A percentile compares a stretch with the other conserved stretches of the same genome.
Conservation (phyloP, 208 protist species). For the Acanthamoeba sp. region DNA sequence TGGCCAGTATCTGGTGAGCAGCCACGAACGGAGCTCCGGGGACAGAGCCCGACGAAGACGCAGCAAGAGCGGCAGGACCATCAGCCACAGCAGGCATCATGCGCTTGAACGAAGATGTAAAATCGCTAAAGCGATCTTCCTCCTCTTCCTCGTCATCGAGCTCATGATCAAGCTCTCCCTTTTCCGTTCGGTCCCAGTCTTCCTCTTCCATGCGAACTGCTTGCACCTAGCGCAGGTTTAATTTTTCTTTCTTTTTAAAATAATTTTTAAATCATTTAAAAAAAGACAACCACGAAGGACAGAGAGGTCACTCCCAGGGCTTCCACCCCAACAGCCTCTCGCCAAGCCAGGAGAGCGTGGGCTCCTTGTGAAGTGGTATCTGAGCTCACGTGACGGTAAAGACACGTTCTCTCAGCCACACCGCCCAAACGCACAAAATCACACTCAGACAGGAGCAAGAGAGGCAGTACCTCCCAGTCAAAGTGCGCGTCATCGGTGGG, state of each 20-base stretch:
- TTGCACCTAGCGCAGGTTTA: too few relatives aligned
- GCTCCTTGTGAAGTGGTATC: not conserved
- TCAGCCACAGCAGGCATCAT: not conserved
- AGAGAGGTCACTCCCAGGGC: too few relatives aligned
- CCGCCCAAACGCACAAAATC: not conserved
- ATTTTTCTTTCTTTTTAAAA: not conserved
- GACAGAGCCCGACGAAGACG: not conserved
- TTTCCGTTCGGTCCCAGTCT: not conserved
- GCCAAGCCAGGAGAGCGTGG: not conserved
- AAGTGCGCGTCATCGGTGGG: not conserved
- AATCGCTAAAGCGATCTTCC: not conserved
- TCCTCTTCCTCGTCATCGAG: constrained; percentile 9
- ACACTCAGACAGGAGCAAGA: too few relatives aligned
- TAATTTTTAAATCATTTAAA: too few relatives aligned
- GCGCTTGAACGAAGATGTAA: constrained; percentile 12
- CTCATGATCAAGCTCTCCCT: constrained; percentile 32
- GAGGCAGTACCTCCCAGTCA: constrained; percentile 13
- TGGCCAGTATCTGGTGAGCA: not conserved
- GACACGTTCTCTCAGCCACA: not conserved
- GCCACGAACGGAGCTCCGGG: not conserved
- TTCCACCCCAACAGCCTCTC: not conserved
- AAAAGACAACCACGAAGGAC: too few relatives aligned
- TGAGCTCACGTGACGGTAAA: not conserved
- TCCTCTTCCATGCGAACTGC: not conserved
- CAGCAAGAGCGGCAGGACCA: not conserved